phyloP scores from a whole-genome alignment of 192 early-diverging fungal genomes.

The Coemansia sp. region DNA sequence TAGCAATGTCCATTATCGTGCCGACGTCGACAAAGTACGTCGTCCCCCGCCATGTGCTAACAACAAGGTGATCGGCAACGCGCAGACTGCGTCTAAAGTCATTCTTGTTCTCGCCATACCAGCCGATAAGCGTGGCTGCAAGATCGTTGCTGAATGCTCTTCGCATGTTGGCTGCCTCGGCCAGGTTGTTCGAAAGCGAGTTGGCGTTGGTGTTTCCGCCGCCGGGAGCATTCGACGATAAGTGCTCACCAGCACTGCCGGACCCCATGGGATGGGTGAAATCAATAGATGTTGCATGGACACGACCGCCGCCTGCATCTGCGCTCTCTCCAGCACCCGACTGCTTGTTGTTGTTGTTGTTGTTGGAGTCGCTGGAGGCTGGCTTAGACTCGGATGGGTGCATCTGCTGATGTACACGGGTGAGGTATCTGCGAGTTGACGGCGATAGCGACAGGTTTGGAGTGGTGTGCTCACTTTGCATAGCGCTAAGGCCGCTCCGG shows the following conservation, averaged over 20 bases:
- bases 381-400: neutral
- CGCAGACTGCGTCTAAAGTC: slow-evolving; percentile 35
- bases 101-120: slow-evolving; percentile 49
- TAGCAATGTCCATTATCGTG: slow-evolving; percentile 48
- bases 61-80: slow-evolving; percentile 49
- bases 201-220: neutral
- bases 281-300: neutral
- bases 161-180: neutral
- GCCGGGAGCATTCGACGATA: neutral
- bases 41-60: slow-evolving; percentile 53
- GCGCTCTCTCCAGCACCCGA: neutral
- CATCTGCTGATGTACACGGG: neutral
- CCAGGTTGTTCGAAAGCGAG: neutral
- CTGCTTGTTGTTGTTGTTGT: too few species aligned
- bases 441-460: slow-evolving; percentile 32
- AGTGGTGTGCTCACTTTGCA: slow-evolving; percentile 24
- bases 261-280: neutral
- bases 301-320: neutral
- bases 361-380: neutral
- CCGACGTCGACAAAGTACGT: slow-evolving; percentile 53
- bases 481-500: slow-evolving; percentile 3
- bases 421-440: neutral
- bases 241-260: neutral
- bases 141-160: slow-evolving; percentile 22
- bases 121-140: slow-evolving; percentile 41